These are phyloP conservation scores for Geranium brycei DNA, from an alignment of 345 rosid genomes.

Conservation along the genomic window DNA sequence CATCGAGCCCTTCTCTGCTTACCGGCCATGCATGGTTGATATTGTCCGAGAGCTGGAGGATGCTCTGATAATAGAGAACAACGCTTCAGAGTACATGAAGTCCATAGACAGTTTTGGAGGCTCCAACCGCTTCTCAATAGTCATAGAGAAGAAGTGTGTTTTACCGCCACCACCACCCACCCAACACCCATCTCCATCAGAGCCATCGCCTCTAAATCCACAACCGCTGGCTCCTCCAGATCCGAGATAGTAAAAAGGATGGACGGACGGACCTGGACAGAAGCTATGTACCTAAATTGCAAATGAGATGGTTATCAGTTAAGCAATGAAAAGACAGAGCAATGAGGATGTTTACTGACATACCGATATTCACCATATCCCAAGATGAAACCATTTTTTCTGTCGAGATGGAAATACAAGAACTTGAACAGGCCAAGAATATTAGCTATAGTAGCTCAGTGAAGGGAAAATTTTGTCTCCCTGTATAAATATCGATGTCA, in stretches of 20 bases:
- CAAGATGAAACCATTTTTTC: background rate
- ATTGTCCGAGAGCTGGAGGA: conserved; percentile 61
- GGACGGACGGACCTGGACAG: conserved; percentile 9
- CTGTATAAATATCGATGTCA: too few species aligned
- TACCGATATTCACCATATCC: background rate
- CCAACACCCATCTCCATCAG: conserved; percentile 13
- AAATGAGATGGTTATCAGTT: conserved; percentile 8
- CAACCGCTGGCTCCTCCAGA: conserved; percentile 35
- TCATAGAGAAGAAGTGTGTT: conserved; percentile 27
- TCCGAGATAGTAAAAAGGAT: conserved; percentile 27
- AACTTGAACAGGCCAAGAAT: background rate
- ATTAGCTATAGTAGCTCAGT: background rate
- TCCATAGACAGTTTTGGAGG: conserved; percentile 59
- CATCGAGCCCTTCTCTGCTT: conserved; percentile 46
- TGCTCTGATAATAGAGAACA: conserved; percentile 61
- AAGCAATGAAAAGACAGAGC: conserved; percentile 4
- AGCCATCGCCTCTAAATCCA: conserved; percentile 27
- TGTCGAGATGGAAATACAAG: background rate
- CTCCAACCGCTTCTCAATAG: conserved; percentile 38
- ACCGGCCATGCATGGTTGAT: conserved; percentile 48
- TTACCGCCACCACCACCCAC: conserved; percentile 24
- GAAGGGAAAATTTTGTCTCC: too few species aligned
- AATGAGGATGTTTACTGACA: conserved; percentile 4
- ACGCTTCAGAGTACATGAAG: conserved; percentile 65
- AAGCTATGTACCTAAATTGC: background rate